These are phyloP conservation scores for Cystobasidiaceae sp. DNA, from an alignment of 1,284 basidiomycete species.

Conservation along the genomic window DNA sequence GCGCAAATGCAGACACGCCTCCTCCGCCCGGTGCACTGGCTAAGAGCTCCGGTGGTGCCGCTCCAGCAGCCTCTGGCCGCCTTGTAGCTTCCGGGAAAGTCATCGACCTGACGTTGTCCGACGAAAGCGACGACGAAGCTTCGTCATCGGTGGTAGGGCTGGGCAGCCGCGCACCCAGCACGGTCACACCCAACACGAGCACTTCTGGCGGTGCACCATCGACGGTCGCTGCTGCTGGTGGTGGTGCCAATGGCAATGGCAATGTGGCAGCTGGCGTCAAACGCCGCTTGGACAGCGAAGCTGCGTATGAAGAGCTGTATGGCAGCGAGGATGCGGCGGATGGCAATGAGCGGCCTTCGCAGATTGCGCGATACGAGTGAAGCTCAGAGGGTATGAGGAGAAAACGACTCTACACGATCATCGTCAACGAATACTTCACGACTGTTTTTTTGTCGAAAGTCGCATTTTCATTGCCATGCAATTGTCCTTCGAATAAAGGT, in stretches of 20 bases:
- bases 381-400: not conserved
- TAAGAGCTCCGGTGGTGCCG: not conserved
- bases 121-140: conserved; percentile 17
- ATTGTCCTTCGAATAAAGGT: too few species aligned
- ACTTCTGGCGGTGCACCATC: not conserved
- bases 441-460: too few species aligned
- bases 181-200: not conserved
- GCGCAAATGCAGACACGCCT: conserved; percentile 2
- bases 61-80: not conserved
- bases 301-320: conserved; percentile 3
- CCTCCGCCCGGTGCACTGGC: not conserved
- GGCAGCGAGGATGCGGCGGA: not conserved
- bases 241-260: not conserved
- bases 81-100: conserved; percentile 6
- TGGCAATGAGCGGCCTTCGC: not conserved
- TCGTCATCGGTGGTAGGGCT: conserved; percentile 12
- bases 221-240: not conserved
- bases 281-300: not conserved
- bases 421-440: too few species aligned
- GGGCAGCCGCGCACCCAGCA: not conserved
- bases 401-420: not conserved
- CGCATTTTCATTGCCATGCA: too few species aligned
- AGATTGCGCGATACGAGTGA: conserved; percentile 8
- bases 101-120: conserved; percentile 32
- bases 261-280: not conserved